Conservation (phyloP, 805 yeast species). For the Suhomyces sp. region DNA sequence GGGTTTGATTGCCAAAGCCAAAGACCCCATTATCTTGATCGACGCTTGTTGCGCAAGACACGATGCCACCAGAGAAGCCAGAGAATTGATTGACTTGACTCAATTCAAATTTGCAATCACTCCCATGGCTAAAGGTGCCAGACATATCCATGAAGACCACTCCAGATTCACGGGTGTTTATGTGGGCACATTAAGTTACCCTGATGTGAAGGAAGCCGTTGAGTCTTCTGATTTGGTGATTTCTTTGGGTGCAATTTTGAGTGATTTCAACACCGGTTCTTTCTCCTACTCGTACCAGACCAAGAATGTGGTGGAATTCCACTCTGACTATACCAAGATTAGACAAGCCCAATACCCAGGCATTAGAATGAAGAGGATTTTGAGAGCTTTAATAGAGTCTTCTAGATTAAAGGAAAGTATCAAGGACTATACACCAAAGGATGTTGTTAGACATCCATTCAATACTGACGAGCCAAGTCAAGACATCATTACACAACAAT, state of each 20-base stretch:
- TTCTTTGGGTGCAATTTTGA: slow-evolving; percentile 23
- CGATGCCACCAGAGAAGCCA: slow-evolving; percentile 17
- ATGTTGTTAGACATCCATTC: slow-evolving; percentile 15
- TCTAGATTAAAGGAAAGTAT: slow-evolving; percentile 8
- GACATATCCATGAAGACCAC: slow-evolving; percentile 18
- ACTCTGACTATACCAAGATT: slow-evolving; percentile 21
- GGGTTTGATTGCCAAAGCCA: slow-evolving; percentile 9
- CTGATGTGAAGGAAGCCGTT: slow-evolving; percentile 19
- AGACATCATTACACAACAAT: slow-evolving; percentile 21
- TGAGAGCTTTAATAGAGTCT: slow-evolving; percentile 11
- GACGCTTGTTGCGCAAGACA: slow-evolving; percentile 25
- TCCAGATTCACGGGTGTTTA: slow-evolving; percentile 22
- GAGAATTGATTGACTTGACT: slow-evolving; percentile 15
- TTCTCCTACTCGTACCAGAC: slow-evolving; percentile 21
- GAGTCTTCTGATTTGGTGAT: slow-evolving; percentile 22
- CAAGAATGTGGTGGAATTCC: slow-evolving; percentile 23
- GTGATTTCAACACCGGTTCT: slow-evolving; percentile 25
- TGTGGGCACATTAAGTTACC: slow-evolving; percentile 24
- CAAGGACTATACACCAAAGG: slow-evolving; percentile 12
- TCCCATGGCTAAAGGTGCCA: slow-evolving; percentile 25
- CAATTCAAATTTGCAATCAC: slow-evolving; percentile 20
- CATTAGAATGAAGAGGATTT: slow-evolving; percentile 20
- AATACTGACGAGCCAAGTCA: slow-evolving; percentile 5
- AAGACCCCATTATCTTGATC: slow-evolving; percentile 20
- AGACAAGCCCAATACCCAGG: slow-evolving; percentile 16